Percentiles rank a stretch among this genome's conserved stretches.
These are phyloP conservation scores for Camelina laxa DNA, from an alignment of 345 rosid genomes.

Conservation along the genomic window DNA sequence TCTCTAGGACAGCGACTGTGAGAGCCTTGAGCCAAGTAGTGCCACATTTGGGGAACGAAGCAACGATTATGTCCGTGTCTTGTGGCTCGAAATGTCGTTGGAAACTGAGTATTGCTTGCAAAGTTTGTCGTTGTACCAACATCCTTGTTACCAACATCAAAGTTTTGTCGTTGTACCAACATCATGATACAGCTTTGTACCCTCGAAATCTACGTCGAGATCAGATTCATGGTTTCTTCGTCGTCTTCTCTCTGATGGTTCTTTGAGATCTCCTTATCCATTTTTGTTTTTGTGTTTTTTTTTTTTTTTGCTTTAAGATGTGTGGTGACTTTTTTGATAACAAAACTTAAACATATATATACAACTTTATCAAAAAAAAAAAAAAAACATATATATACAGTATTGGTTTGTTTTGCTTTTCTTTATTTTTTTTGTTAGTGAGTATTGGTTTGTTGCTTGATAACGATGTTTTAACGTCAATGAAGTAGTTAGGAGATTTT, in stretches of 20 bases:
- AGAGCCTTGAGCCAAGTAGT: constrained; percentile 44
- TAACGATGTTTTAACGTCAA: too few species aligned
- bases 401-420: too few species aligned
- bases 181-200: constrained; percentile 45
- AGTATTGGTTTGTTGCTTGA: too few species aligned
- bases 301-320: not conserved
- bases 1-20: constrained; percentile 1
- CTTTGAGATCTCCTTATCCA: constrained; percentile 22
- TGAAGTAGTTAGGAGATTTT: too few species aligned
- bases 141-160: constrained; percentile 60
- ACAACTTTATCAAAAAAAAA: too few species aligned
- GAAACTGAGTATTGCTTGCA: constrained; percentile 16
- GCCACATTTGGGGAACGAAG: constrained; percentile 22
- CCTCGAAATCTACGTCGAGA: constrained; percentile 57
- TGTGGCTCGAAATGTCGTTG: constrained; percentile 18
- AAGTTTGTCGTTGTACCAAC: constrained; percentile 44
- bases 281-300: not conserved
- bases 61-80: constrained; percentile 17
- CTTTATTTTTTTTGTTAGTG: too few species aligned
- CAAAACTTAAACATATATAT: too few species aligned
- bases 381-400: too few species aligned
- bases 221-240: constrained; percentile 17
- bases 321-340: too few species aligned
- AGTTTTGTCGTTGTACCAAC: too few species aligned
- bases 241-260: not conserved